These are phyloP conservation scores for Termitomyces sp. DNA, from an alignment of 768 basidiomycete species.

Conservation along the genomic window DNA sequence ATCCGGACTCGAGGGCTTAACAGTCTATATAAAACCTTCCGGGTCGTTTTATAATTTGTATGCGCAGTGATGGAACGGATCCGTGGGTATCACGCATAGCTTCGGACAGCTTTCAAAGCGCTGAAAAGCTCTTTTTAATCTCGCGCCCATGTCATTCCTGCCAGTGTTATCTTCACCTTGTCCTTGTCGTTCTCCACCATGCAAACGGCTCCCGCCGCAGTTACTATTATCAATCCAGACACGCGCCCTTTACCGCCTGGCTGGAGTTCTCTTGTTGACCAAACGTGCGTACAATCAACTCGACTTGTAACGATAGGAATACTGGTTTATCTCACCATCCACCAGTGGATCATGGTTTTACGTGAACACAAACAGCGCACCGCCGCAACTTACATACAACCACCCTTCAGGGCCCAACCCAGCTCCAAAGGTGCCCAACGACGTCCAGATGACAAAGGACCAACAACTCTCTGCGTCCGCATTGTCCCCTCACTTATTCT, in stretches of 20 bases:
- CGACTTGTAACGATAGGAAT: not conserved
- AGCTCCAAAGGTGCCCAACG: constrained; percentile 13
- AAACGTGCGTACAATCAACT: constrained; percentile 4
- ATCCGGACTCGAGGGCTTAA: not conserved
- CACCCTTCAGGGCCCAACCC: constrained; percentile 25
- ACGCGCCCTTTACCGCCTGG: constrained; percentile 10
- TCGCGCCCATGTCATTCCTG: not conserved
- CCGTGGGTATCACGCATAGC: not conserved
- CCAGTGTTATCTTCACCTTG: not conserved
- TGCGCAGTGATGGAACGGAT: no score
- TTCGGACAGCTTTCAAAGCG: not conserved
- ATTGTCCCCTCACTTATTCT: not conserved
- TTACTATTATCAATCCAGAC: not conserved
- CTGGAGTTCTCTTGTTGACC: constrained; percentile 10
- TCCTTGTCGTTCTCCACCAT: not conserved
- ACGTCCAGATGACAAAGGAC: constrained; percentile 25
- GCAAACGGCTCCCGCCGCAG: not conserved
- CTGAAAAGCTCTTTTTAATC: not conserved
- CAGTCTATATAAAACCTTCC: no score
- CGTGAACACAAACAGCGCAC: constrained; percentile 24
- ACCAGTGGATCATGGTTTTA: constrained; percentile 25
- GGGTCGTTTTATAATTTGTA: no score
- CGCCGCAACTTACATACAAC: constrained; percentile 28
- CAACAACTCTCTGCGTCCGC: constrained; percentile 35
- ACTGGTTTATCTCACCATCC: not conserved